Conservation (phyloP, 2,329 filamentous ascomycete genomes). For the Sclerotiophoma versabilis region DNA sequence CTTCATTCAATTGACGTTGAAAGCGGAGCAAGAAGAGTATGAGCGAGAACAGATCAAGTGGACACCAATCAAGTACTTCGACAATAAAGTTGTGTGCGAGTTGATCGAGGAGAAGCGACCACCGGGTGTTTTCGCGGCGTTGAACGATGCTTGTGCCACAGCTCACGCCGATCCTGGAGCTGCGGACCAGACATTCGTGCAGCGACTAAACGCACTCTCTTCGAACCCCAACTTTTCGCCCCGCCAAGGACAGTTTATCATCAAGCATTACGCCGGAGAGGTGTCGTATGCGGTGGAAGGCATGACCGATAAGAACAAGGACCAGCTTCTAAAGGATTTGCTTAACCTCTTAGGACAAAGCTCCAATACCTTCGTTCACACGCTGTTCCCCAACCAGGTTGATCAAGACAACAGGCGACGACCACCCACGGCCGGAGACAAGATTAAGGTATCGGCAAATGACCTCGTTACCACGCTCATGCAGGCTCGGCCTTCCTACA, state of each 20-base stretch:
- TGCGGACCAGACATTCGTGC: slow-evolving; percentile 95
- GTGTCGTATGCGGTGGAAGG: slow-evolving; percentile 93
- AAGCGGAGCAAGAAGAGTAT: slow-evolving; percentile 98
- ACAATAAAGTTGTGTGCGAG: slow-evolving; percentile 99
- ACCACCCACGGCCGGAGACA: slow-evolving; percentile 93
- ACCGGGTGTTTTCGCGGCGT: slow-evolving; percentile 88
- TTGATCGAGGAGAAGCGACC: slow-evolving; percentile 92
- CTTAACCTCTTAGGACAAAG: slow-evolving; percentile 86
- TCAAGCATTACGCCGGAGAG: slow-evolving; percentile 98
- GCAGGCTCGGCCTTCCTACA: slow-evolving; percentile 97
- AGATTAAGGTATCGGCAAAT: slow-evolving; percentile 94
- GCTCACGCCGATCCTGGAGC: slow-evolving; percentile 94
- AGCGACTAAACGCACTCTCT: slow-evolving; percentile 86
- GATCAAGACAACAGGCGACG: slow-evolving; percentile 95
- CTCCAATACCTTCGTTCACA: slow-evolving; percentile 84
- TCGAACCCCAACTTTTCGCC: slow-evolving; percentile 88
- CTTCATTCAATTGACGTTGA: slow-evolving; percentile 96
- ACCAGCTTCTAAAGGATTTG: slow-evolving; percentile 92
- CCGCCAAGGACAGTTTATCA: slow-evolving; percentile 93
- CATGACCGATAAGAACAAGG: slow-evolving; percentile 99
- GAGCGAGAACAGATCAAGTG: slow-evolving; percentile 95
- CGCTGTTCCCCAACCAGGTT: slow-evolving; percentile 88
- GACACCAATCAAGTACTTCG: slow-evolving; percentile 99
- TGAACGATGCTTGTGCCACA: slow-evolving; percentile 99
- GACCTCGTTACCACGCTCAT: slow-evolving; percentile 93